Base-by-base conservation (phyloP, 805 yeast species). In the Cyberlindnera misumaiensis region DNA sequence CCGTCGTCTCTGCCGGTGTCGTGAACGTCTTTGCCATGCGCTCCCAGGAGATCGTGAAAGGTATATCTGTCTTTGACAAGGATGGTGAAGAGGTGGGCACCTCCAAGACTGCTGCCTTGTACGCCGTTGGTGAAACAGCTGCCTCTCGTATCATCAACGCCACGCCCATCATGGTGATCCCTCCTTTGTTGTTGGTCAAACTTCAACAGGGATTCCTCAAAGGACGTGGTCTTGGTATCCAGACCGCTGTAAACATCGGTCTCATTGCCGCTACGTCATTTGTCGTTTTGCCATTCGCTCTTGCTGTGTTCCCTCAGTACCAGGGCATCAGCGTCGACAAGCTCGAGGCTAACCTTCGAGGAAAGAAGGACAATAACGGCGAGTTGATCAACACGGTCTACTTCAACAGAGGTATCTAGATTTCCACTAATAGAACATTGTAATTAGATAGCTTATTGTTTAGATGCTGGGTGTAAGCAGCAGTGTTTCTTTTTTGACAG, bases 61-160 rank as follows among this genome's bases (percentile, higher is more conserved):
- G 95, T 51, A 85, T 85, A 39, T 63, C 77, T 30, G 93, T 84
- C 0, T 81, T 65, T 48, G 83, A 80, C 57, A 59, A 71, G 28
- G 78, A 86, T 26, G 75, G 79, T 29, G 80, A 79, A 26, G 70
- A 75, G 25, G 77, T 79, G 11, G 93, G 93, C 7, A 68, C 66
- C 22, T 88, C 97, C 6, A 79, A 83, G 58, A 75, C 69, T 26
- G 98, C 98, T 13, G 99, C 99, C 1, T 56, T 76, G 34, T 72
- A 80, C 44, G 99, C 99, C 0, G 98, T 93, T 33, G 96, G 95
- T 17, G 97, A 93, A 63, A 93, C 99, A 10, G 97, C 97, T 3
- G 78, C 89, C 25, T 84, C 95, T 32, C 71, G 99, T 57, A 96
- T 93, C 32, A 83, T 90, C 50, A 93, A 88, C 53, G 97, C 97